Evolutionary conservation across 371 early-diverging fungal species (phyloP), one percentile per base, ranked within the genome.

Genomic region (Mortierella sp.): DNA sequence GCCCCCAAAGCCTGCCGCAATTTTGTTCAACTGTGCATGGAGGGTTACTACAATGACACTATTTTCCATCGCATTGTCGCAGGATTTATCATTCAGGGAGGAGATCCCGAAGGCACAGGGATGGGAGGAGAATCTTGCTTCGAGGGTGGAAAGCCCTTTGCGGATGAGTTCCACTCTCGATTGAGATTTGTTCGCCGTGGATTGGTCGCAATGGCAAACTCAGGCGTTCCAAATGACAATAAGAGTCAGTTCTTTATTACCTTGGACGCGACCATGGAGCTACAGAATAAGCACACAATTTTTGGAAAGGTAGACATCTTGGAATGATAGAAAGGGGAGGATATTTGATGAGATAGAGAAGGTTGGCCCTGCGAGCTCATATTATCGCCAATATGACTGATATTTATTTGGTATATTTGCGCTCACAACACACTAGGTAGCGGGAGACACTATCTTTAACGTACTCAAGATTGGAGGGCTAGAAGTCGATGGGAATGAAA

Each of bases 171-270:
- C 76, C 97, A 98, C 82, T 93, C 96, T 0, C 91, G 98, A 8
- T 83, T 98, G 63, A 89, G 96, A 38, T 97, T 97, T 76, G 91
- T 87, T 58, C 92, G 96, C 22, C 90, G 98, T 43, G 98, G 98
- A 2, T 70, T 97, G 19, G 89, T 97, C 1, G 97, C 93, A 2
- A 94, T 97, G 93, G 98, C 98, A 4, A 97, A 94, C 67, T 90
- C 95, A 0, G 95, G 94, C 0, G 82, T 84, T 40, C 83, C 72
- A 36, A 87, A 96, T 66, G 90, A 93, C 57, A 97, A 97, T 84
- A 88, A 88, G 36, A 94, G 94, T 66, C 98, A 98, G 84, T 98
- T 98, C 77, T 98, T 98, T 77, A 94, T 98, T 63, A 98, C 98
- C 0, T 88, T 98, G 24, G 96, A 93, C 72, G 86, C 92, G 7